Percentiles rank a stretch among this genome's conserved stretches.
Evolutionary conservation across 106 monocot genomes (phyloP).

Genomic region (Agapanthus africanus): DNA sequence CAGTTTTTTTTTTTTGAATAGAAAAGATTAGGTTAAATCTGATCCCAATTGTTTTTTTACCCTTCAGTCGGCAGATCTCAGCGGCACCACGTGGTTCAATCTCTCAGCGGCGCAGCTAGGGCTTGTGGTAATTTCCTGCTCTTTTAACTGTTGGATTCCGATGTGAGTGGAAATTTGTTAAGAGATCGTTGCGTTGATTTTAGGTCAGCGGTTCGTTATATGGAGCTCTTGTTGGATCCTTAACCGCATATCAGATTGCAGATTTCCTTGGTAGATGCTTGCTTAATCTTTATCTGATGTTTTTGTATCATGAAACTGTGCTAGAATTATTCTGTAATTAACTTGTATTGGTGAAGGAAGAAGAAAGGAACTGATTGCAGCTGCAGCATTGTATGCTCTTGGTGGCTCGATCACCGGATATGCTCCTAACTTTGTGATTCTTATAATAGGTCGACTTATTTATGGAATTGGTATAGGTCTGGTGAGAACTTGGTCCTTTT

Average conservation of each 20-base stretch:
- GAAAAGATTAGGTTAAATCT: background rate
- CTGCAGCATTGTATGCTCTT: conserved; percentile 60
- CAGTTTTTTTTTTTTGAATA: background rate
- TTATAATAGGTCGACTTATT: conserved; percentile 70
- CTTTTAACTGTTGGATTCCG: background rate
- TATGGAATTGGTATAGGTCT: conserved; percentile 94
- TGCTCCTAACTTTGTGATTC: conserved; percentile 65
- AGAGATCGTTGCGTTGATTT: background rate
- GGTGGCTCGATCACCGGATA: conserved; percentile 62
- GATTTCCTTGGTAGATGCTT: conserved; percentile 70
- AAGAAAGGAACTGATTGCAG: conserved; percentile 77
- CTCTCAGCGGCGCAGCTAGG: conserved; percentile 89
- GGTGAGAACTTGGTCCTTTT: conserved; percentile 36
- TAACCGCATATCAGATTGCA: conserved; percentile 60
- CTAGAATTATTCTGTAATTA: background rate
- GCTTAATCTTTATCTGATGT: background rate
- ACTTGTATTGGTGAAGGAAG: conserved; percentile 56
- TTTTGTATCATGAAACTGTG: background rate
- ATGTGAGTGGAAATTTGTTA: background rate
- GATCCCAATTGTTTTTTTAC: background rate
- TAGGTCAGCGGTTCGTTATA: conserved; percentile 97
- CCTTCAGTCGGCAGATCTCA: conserved; percentile 90
- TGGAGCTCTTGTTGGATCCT: conserved; percentile 89
- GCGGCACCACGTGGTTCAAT: conserved; percentile 85
- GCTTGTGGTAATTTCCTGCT: conserved; percentile 64